A percentile compares a stretch with the other conserved stretches of the same genome.
Conservation (phyloP, 208 protist species). For the Trichomonas tenax region DNA sequence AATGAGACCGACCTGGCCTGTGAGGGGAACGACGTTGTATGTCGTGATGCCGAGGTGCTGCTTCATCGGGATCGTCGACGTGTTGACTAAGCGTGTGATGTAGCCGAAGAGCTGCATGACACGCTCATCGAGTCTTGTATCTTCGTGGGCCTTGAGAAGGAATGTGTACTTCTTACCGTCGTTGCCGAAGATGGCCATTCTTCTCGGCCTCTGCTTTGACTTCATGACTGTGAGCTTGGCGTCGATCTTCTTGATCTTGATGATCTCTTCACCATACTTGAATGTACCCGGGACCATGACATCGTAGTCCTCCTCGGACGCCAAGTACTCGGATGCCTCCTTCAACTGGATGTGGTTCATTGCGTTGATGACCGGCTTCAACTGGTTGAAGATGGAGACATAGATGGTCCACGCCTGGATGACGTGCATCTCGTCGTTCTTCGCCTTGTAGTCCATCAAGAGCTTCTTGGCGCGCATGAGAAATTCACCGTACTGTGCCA, state of each 20-base stretch:
- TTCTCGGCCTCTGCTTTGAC: conserved; percentile 12
- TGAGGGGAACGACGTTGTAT: background rate
- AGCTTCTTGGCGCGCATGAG: background rate
- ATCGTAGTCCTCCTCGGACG: background rate
- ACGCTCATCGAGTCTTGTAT: conserved; percentile 7
- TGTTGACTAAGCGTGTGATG: background rate
- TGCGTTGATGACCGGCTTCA: background rate
- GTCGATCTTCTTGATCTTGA: background rate
- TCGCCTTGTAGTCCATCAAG: background rate
- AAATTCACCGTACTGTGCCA: background rate
- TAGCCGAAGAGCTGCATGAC: conserved; percentile 17
- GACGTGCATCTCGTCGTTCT: background rate
- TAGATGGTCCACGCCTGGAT: background rate
- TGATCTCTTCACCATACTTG: background rate
- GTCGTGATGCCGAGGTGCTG: background rate
- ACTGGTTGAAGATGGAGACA: background rate
- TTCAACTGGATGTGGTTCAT: background rate
- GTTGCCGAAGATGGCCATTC: background rate
- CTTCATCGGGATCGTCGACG: background rate
- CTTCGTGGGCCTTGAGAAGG: conserved; percentile 11
- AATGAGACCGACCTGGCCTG: background rate
- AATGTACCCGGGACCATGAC: background rate
- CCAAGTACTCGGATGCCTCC: background rate
- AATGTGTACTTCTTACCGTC: background rate
- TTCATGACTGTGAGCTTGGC: background rate